Conservation (phyloP, 1,284 basidiomycete genomes). For the Termitomyces sp. region DNA sequence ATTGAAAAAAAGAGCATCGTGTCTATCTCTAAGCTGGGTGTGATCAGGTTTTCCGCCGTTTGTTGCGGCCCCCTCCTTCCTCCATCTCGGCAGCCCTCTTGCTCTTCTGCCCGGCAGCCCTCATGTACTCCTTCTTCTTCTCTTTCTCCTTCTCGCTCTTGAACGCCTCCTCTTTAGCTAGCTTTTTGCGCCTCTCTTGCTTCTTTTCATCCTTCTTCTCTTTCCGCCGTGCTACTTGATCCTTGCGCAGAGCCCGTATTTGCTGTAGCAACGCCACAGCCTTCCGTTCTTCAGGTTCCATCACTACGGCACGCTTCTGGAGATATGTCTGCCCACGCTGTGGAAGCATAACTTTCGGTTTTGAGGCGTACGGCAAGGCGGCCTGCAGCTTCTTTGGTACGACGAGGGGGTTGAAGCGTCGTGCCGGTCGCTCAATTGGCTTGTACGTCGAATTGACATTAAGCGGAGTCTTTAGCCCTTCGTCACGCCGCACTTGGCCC, state of each 20-base stretch:
- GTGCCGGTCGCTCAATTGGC: slow-evolving; percentile 69
- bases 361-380: slow-evolving; percentile 86
- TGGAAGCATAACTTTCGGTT: slow-evolving; percentile 80
- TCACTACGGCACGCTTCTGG: slow-evolving; percentile 89
- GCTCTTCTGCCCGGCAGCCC: slow-evolving; percentile 65
- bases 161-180: slow-evolving; percentile 63
- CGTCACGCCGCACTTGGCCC: slow-evolving; percentile 84
- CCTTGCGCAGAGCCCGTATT: slow-evolving; percentile 88
- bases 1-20: background rate
- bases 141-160: slow-evolving; percentile 74
- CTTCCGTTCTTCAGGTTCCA: slow-evolving; percentile 93
- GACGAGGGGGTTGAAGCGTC: slow-evolving; percentile 90
- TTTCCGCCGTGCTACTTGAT: slow-evolving; percentile 71
- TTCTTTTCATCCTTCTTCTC: slow-evolving; percentile 81
- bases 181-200: slow-evolving; percentile 59
- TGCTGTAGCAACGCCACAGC: slow-evolving; percentile 93
- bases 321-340: slow-evolving; percentile 79
- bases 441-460: slow-evolving; percentile 89
- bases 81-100: slow-evolving; percentile 59
- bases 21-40: background rate
- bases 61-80: slow-evolving; percentile 47
- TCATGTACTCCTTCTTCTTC: slow-evolving; percentile 76
- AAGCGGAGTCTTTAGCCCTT: slow-evolving; percentile 80
- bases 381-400: slow-evolving; percentile 89
- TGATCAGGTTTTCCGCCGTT: slow-evolving; percentile 40